Evolutionary conservation across 148 eudicot species (phyloP).

Genomic region (Silene uniflora): DNA sequence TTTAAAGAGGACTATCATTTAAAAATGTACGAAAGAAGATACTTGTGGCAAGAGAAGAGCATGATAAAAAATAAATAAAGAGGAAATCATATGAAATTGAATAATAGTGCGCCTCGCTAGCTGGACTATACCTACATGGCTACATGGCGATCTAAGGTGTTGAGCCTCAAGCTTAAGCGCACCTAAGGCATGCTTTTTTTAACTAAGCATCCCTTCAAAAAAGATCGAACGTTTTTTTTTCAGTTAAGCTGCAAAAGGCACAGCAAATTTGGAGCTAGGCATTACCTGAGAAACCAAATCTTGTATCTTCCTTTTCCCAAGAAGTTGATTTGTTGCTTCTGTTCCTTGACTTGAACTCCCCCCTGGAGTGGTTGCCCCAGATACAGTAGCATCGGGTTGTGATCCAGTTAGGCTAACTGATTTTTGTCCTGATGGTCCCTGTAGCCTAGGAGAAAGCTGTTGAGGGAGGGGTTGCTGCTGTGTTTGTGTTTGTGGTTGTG

Average conservation of each 20-base stretch:
- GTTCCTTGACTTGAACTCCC: slow-evolving; percentile 97
- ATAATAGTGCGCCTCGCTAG: not conserved
- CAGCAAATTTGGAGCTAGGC: slow-evolving; percentile 4
- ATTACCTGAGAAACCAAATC: slow-evolving; percentile 91
- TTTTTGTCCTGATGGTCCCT: slow-evolving; percentile 64
- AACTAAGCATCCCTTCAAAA: not conserved
- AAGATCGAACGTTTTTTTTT: not conserved
- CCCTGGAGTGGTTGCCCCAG: slow-evolving; percentile 79
- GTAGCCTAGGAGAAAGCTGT: slow-evolving; percentile 61
- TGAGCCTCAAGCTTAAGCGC: not conserved
- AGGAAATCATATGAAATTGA: not conserved
- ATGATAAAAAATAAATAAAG: no score
- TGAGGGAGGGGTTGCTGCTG: slow-evolving; percentile 40
- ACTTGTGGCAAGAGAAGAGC: not conserved
- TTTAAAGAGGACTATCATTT: not conserved
- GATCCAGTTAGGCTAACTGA: slow-evolving; percentile 89
- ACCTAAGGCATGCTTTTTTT: not conserved
- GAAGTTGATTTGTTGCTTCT: slow-evolving; percentile 84
- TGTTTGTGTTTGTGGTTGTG: slow-evolving; percentile 24
- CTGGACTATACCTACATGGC: not conserved
- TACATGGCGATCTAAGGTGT: not conserved
- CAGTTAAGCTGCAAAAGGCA: not conserved
- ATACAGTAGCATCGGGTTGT: slow-evolving; percentile 93
- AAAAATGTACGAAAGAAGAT: not conserved
- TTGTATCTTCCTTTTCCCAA: slow-evolving; percentile 89